phyloP scores from a whole-genome alignment of 805 yeast genomes.

The Nematodospora valgi region DNA sequence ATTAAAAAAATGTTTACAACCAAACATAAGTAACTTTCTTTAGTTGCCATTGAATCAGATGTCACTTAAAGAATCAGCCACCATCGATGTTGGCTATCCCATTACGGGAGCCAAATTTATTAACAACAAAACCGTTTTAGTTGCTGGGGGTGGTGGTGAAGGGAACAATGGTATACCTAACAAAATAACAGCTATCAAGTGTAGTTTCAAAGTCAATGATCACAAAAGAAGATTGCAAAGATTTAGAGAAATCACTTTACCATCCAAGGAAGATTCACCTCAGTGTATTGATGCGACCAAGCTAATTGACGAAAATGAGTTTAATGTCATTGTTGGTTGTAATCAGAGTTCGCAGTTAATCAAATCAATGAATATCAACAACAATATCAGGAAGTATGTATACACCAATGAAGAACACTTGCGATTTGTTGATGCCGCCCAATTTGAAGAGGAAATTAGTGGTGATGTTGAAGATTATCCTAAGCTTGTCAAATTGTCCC shows the following conservation, averaged over 20 bases:
- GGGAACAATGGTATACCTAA: constrained; percentile 88
- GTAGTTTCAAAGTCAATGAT: constrained; percentile 49
- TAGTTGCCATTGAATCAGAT: constrained; percentile 13
- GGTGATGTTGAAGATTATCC: constrained; percentile 52
- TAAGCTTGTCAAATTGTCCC: constrained; percentile 56
- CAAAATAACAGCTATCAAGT: constrained; percentile 63
- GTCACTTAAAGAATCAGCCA: constrained; percentile 34
- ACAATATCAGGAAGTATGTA: constrained; percentile 67
- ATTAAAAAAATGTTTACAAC: too few relatives aligned
- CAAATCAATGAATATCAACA: constrained; percentile 55
- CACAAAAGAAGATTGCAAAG: constrained; percentile 46
- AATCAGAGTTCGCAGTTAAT: constrained; percentile 64
- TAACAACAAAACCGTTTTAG: constrained; percentile 55
- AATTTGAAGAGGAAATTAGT: constrained; percentile 45
- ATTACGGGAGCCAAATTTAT: constrained; percentile 75
- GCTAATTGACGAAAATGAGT: constrained; percentile 29
- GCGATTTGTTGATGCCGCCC: constrained; percentile 57
- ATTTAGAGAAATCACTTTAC: constrained; percentile 58
- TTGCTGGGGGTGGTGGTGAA: constrained; percentile 95
- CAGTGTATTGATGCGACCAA: constrained; percentile 62
- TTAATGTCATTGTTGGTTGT: constrained; percentile 65
- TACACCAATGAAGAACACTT: constrained; percentile 56
- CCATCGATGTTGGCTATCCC: constrained; percentile 62
- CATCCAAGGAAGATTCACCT: constrained; percentile 79
- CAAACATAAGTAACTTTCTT: too few relatives aligned